phyloP scores from a whole-genome alignment of 2,329 filamentous ascomycete genomes.

The Pyrenochaeta sp. region DNA sequence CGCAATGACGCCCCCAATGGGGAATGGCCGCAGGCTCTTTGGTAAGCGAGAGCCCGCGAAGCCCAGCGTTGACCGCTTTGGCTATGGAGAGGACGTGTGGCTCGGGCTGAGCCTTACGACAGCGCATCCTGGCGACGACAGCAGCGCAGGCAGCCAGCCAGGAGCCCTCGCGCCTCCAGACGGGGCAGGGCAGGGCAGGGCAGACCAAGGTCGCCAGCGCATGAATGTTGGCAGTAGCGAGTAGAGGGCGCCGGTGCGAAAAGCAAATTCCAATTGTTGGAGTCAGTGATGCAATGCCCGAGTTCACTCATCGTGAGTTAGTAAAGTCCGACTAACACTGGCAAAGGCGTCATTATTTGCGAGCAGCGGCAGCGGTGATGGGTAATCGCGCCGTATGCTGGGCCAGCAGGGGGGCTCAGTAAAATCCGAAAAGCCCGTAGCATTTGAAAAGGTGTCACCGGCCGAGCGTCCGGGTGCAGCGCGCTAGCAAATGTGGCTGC shows the following conservation, averaged over 20 bases:
- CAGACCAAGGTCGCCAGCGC: too few relatives aligned
- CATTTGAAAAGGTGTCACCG: not conserved
- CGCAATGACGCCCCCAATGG: slow-evolving; percentile 4
- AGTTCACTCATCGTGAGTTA: slow-evolving; percentile 20
- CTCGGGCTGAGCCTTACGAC: slow-evolving; percentile 29
- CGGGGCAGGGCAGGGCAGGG: too few relatives aligned
- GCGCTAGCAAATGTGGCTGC: slow-evolving; percentile 10
- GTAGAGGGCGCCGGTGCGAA: slow-evolving; percentile 5
- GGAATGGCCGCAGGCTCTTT: not conserved
- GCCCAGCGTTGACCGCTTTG: slow-evolving; percentile 37
- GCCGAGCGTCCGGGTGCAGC: too few relatives aligned
- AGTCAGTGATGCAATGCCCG: slow-evolving; percentile 19
- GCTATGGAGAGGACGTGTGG: slow-evolving; percentile 14
- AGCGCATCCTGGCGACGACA: slow-evolving; percentile 24
- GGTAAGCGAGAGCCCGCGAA: slow-evolving; percentile 22
- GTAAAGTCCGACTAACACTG: slow-evolving; percentile 28
- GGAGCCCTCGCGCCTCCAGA: too few relatives aligned
- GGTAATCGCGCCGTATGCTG: slow-evolving; percentile 22
- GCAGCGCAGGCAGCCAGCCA: slow-evolving; percentile 30
- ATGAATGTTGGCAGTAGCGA: too few relatives aligned
- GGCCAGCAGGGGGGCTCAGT: slow-evolving; percentile 6
- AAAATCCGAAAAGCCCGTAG: slow-evolving; percentile 16
- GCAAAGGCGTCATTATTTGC: slow-evolving; percentile 8
- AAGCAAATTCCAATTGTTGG: slow-evolving; percentile 9
- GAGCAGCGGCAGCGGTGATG: slow-evolving; percentile 16